Evolutionary conservation across 108 stramenopile genomes (phyloP).

Genomic region (Cyclotella atomus): DNA sequence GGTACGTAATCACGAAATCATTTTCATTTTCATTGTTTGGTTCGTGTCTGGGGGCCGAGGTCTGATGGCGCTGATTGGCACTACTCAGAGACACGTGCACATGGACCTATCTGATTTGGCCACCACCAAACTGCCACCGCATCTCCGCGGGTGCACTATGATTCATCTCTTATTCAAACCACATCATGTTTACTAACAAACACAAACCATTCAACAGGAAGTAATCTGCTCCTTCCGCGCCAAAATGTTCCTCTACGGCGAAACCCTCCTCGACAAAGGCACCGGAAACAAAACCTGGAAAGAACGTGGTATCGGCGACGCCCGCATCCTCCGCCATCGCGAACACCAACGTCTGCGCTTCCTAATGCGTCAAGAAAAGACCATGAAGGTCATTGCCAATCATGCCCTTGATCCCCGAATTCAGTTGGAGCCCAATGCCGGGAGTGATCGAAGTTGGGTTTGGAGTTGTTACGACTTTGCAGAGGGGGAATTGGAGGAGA

Average conservation of each 20-base stretch:
- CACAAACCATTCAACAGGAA: constrained; percentile 41
- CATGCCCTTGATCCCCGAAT: constrained; percentile 97
- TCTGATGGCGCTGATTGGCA: no score
- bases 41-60: no score
- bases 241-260: constrained; percentile 97
- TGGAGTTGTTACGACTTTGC: constrained; percentile 98
- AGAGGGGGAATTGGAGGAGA: constrained; percentile 91
- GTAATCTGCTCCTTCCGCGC: constrained; percentile 76
- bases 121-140: no score
- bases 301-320: constrained; percentile 97
- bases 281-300: constrained; percentile 97
- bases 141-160: no score
- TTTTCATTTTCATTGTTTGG: no score
- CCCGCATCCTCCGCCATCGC: constrained; percentile 95
- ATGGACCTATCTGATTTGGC: no score
- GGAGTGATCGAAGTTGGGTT: constrained; percentile 96
- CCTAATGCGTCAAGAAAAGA: constrained; percentile 99
- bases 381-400: constrained; percentile 99
- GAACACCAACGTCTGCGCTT: constrained; percentile 89
- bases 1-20: constrained; percentile 48
- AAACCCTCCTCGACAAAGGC: constrained; percentile 97
- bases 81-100: no score
- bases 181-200: background rate
- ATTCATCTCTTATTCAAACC: background rate
- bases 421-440: constrained; percentile 94